Conservation (phyloP, 2,329 filamentous ascomycete species). For the Ceratocystis diversiconidia region DNA sequence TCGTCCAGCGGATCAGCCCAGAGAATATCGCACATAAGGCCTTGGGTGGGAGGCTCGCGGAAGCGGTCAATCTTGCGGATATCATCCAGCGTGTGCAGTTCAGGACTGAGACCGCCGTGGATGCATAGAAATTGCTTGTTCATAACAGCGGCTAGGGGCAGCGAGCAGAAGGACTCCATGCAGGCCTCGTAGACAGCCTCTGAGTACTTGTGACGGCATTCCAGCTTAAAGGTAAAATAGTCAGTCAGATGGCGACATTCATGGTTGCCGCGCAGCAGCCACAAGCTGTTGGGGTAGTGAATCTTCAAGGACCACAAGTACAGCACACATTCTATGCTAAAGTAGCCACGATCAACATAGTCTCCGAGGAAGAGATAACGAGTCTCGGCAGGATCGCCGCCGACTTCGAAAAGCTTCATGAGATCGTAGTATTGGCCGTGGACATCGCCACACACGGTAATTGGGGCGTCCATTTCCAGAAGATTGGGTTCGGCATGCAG, state of each 20-base stretch:
- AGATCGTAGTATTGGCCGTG: constrained; percentile 98
- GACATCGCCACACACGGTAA: constrained; percentile 95
- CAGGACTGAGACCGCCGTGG: constrained; percentile 88
- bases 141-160: constrained; percentile 93
- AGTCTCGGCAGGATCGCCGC: constrained; percentile 90
- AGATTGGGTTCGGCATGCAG: constrained; percentile 85
- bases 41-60: constrained; percentile 90
- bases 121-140: constrained; percentile 99
- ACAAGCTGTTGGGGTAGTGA: constrained; percentile 94
- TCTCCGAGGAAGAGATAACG: constrained; percentile 94
- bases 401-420: constrained; percentile 99
- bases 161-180: constrained; percentile 92
- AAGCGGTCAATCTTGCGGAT: constrained; percentile 84
- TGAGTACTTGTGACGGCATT: constrained; percentile 99
- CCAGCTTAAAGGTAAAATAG: constrained; percentile 99
- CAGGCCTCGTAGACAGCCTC: constrained; percentile 93
- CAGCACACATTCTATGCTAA: constrained; percentile 96
- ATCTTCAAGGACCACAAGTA: constrained; percentile 98
- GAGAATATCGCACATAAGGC: constrained; percentile 97
- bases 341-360: constrained; percentile 96
- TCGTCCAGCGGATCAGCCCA: constrained; percentile 98
- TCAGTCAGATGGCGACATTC: constrained; percentile 98
- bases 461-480: constrained; percentile 97
- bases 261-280: constrained; percentile 94
- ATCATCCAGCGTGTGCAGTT: constrained; percentile 90